phyloP scores from a whole-genome alignment of 164 flowering plant genomes.

The Akebia trifoliata region DNA sequence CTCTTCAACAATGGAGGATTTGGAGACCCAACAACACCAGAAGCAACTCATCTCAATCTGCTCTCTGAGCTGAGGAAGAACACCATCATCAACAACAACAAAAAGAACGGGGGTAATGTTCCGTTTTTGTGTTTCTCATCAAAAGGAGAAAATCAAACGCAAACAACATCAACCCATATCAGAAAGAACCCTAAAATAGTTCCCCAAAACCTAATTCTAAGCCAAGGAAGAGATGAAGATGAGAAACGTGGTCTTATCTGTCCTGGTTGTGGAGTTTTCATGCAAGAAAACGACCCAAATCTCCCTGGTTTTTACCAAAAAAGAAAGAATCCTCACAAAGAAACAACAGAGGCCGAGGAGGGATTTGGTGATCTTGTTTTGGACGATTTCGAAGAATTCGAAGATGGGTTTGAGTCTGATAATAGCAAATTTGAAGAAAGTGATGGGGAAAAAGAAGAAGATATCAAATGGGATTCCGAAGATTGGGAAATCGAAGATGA shows the following conservation, averaged over 20 bases:
- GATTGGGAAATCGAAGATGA: slow-evolving; percentile 59
- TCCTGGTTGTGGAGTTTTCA: slow-evolving; percentile 94
- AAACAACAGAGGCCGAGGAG: slow-evolving; percentile 14
- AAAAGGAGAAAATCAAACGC: slow-evolving; percentile 15
- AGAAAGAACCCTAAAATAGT: slow-evolving; percentile 24
- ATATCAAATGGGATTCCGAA: slow-evolving; percentile 54
- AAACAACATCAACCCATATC: slow-evolving; percentile 15
- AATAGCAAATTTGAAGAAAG: slow-evolving; percentile 27
- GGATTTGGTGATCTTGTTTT: slow-evolving; percentile 9
- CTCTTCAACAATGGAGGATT: slow-evolving; percentile 4
- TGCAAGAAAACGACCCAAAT: slow-evolving; percentile 83
- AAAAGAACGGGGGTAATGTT: slow-evolving; percentile 1
- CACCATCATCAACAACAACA: slow-evolving; percentile 5
- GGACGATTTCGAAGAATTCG: slow-evolving; percentile 15
- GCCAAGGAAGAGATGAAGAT: slow-evolving; percentile 89
- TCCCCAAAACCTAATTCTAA: slow-evolving; percentile 34
- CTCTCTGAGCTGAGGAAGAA: slow-evolving; percentile 7
- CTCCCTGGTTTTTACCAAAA: slow-evolving; percentile 75
- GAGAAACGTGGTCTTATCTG: slow-evolving; percentile 62
- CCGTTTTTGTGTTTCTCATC: slow-evolving; percentile 18
- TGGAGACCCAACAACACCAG: neutral
- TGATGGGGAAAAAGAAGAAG: slow-evolving; percentile 36
- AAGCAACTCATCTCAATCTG: neutral
- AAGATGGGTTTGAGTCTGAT: slow-evolving; percentile 30
- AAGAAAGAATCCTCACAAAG: slow-evolving; percentile 20